Percentiles rank a stretch among this genome's conserved stretches.
These are phyloP conservation scores for Yarrowia keelungensis DNA, from an alignment of 805 yeast genomes.

Conservation along the genomic window DNA sequence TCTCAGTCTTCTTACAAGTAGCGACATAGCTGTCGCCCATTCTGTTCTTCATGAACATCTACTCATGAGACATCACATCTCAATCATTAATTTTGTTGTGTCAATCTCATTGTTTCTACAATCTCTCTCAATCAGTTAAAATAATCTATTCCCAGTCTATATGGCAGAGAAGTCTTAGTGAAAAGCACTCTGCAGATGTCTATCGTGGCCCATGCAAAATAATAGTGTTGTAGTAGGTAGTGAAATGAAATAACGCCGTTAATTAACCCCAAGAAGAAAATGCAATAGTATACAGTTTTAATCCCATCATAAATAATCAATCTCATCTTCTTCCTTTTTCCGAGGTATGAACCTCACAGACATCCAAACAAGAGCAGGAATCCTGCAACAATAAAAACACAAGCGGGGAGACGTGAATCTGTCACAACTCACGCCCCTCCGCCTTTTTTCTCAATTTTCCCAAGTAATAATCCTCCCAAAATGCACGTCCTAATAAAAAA, in stretches of 20 bases:
- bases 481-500: slow-evolving; percentile 17
- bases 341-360: slow-evolving; percentile 36
- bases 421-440: not conserved
- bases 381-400: slow-evolving; percentile 28
- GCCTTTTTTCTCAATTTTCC: slow-evolving; percentile 11
- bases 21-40: no score
- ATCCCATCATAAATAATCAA: slow-evolving; percentile 34
- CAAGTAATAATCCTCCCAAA: slow-evolving; percentile 21
- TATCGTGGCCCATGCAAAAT: slow-evolving; percentile 30
- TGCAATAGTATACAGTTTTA: slow-evolving; percentile 36
- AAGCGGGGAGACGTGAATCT: not conserved
- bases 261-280: slow-evolving; percentile 38
- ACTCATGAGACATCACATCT: no score
- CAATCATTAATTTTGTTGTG: no score
- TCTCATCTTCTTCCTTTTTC: slow-evolving; percentile 33
- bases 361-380: slow-evolving; percentile 39
- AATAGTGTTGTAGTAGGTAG: slow-evolving; percentile 33
- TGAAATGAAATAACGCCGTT: slow-evolving; percentile 36
- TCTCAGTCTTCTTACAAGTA: no score
- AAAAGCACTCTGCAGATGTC: slow-evolving; percentile 38
- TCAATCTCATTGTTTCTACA: not conserved
- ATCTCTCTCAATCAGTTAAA: not conserved
- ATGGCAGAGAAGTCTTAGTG: slow-evolving; percentile 28
- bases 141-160: slow-evolving; percentile 39
- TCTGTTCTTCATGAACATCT: no score